Evolutionary conservation across 108 stramenopile genomes (phyloP).

Genomic region (Stephanodiscus minutulus): DNA sequence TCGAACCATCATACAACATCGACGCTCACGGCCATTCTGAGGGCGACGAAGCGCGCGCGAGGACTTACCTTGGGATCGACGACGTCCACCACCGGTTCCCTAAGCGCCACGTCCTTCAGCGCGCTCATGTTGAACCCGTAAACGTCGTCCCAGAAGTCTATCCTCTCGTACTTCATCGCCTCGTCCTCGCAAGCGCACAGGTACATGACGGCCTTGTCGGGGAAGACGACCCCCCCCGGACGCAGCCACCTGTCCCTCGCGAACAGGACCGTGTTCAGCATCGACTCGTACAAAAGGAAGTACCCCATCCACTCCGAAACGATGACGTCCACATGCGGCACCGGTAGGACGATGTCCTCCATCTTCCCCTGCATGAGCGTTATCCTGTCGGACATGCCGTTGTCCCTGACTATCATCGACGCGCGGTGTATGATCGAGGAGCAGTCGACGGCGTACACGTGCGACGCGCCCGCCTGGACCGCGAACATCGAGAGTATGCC

Average conservation of each 20-base stretch:
- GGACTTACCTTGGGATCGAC: conserved; percentile 70
- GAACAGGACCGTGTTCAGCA: conserved; percentile 94
- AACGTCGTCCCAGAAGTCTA: conserved; percentile 94
- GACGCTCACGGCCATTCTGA: no score
- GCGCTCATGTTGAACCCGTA: conserved; percentile 97
- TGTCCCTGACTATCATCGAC: conserved; percentile 70
- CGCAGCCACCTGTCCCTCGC: conserved; percentile 90
- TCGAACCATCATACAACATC: no score
- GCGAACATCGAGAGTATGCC: conserved; percentile 94
- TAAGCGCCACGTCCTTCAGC: conserved; percentile 88
- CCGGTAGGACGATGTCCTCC: conserved; percentile 91
- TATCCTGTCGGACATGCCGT: conserved; percentile 85
- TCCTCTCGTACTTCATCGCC: conserved; percentile 65
- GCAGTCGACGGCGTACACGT: conserved; percentile 94
- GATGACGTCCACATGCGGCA: conserved; percentile 91
- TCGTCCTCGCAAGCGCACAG: conserved; percentile 90
- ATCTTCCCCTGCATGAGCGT: conserved; percentile 87
- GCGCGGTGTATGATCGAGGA: conserved; percentile 89
- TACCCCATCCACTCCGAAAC: conserved; percentile 99
- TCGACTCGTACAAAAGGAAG: conserved; percentile 96
- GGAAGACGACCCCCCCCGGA: conserved; percentile 85
- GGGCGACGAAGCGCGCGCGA: no score
- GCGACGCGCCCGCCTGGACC: conserved; percentile 90
- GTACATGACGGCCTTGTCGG: conserved; percentile 93
- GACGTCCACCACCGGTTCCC: conserved; percentile 95